Evolutionary conservation across 371 early-diverging fungal species (phyloP).

Genomic region (Circinella minor): DNA sequence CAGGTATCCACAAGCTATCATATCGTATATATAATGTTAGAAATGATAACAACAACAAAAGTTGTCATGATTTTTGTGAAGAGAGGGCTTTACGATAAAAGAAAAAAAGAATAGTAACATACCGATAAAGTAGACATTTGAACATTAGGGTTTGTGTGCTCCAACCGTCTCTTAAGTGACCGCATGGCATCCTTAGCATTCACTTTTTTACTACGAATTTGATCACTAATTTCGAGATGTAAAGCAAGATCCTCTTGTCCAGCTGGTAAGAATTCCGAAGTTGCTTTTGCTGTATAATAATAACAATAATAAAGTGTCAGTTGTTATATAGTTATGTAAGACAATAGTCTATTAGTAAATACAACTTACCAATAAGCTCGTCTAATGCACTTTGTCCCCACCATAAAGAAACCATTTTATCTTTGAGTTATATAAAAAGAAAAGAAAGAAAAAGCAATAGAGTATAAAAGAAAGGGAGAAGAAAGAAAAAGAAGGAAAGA

Average conservation of each 20-base stretch:
- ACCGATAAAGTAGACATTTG: conserved; percentile 88
- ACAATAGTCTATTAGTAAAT: not conserved
- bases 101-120: conserved; percentile 17
- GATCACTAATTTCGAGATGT: conserved; percentile 91
- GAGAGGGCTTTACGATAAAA: not conserved
- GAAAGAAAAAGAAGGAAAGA: not conserved
- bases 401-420: conserved; percentile 42
- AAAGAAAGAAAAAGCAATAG: not conserved
- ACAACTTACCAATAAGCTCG: conserved; percentile 43
- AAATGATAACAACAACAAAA: not conserved
- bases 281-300: conserved; percentile 73
- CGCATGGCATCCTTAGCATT: conserved; percentile 79
- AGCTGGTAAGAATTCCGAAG: conserved; percentile 86
- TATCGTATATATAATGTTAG: not conserved
- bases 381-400: conserved; percentile 50
- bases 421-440: not conserved
- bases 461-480: not conserved
- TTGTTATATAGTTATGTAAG: not conserved
- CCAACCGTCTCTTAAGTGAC: conserved; percentile 78
- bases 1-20: conserved; percentile 85
- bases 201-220: conserved; percentile 87
- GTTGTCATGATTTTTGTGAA: too few species aligned
- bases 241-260: conserved; percentile 84
- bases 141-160: conserved; percentile 92
- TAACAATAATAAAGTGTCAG: not conserved